Base-by-base conservation (phyloP, 2,329 filamentous ascomycete species). In the Xylaria sp. region DNA sequence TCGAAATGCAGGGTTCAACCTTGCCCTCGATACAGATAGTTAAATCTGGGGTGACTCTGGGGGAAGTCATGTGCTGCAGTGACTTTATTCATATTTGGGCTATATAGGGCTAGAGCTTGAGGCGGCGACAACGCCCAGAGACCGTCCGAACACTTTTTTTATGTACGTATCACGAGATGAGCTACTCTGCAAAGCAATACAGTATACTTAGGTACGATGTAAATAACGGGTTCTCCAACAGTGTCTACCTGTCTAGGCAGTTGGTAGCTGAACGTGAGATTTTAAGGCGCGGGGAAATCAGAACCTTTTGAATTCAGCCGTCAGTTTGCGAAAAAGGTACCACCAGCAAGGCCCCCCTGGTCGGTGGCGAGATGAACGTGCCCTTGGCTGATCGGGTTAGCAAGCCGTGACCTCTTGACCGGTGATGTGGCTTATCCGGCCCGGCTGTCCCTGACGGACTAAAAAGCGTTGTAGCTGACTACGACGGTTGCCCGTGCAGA, bases 361-460 rank as follows among this genome's bases (percentile, higher is more conserved):
- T 41, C 25, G 51, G 25, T 15, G 56, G 52, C 28, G 51, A 57
- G 15, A 20, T 48, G 48, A 62, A 54, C 25, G 56, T 44, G 31
- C 46, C 37, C 46, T 55, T 56, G 46, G 51, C 18, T 63, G 18
- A 51, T 66, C 60, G 54, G 62, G 65, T 51, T 60, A n/a, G 57
- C 23, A 59, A 48, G 31, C 48, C 66, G 62, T 61, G 69, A 66
- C 28, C 60, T 60, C 46, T 63, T 63, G 52, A 56, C 58, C 50
- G 50, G 51, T 50, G 63, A 51, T 34, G 52, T 69, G 44, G 66
- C 50, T 66, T 66, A 63, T 31, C 41, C 66, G 69, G 69, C 41
- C 69, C 69, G 69, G 54, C 54, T 60, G 13, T 52, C 60, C 66
- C 66, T 65, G 48, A 46, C 31, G 37, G 50, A 23, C 39, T 12